Percentiles rank a stretch among this genome's conserved stretches.
phyloP scores from a whole-genome alignment of 495 filamentous ascomycete species.

The Trichoderma virens region DNA sequence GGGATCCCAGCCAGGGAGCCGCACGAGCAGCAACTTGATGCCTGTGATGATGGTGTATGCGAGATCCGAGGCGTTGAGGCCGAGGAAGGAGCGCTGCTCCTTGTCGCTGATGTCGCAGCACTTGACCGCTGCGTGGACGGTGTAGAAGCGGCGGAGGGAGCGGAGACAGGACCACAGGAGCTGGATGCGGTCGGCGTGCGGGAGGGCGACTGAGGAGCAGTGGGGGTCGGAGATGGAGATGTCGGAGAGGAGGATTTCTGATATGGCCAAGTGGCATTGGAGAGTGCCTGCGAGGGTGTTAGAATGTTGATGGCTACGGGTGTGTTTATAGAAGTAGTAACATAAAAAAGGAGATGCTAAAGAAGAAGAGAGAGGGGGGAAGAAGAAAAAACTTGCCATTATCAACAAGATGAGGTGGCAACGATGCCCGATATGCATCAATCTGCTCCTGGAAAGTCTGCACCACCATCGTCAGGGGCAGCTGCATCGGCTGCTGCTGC shows the following conservation, averaged over 20 bases:
- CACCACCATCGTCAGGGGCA: slow-evolving; percentile 17
- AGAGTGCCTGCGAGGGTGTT: slow-evolving; percentile 17
- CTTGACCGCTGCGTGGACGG: slow-evolving; percentile 13
- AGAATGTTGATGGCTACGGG: background rate
- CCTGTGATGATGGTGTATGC: slow-evolving; percentile 8
- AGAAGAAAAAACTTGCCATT: slow-evolving; percentile 18
- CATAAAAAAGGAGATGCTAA: too few species aligned
- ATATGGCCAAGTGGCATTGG: slow-evolving; percentile 19
- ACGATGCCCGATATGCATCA: slow-evolving; percentile 10
- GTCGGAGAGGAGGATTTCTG: slow-evolving; percentile 25
- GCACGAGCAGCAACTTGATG: slow-evolving; percentile 6
- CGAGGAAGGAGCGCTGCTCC: slow-evolving; percentile 14
- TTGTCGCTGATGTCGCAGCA: background rate
- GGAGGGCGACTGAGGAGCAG: background rate
- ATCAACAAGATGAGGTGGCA: slow-evolving; percentile 17
- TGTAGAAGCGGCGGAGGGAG: slow-evolving; percentile 17
- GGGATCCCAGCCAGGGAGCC: slow-evolving; percentile 9
- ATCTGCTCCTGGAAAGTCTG: slow-evolving; percentile 20
- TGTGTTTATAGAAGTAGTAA: background rate
- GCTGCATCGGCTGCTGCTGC: slow-evolving; percentile 11
- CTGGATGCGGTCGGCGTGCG: slow-evolving; percentile 12
- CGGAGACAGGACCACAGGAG: slow-evolving; percentile 19
- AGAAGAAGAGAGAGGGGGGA: too few species aligned
- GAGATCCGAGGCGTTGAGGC: slow-evolving; percentile 3
- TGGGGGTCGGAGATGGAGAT: slow-evolving; percentile 15